Percentiles rank a stretch among this genome's conserved stretches.
Conservation (phyloP, 331 rosid genomes). For the Malus hybrid region DNA sequence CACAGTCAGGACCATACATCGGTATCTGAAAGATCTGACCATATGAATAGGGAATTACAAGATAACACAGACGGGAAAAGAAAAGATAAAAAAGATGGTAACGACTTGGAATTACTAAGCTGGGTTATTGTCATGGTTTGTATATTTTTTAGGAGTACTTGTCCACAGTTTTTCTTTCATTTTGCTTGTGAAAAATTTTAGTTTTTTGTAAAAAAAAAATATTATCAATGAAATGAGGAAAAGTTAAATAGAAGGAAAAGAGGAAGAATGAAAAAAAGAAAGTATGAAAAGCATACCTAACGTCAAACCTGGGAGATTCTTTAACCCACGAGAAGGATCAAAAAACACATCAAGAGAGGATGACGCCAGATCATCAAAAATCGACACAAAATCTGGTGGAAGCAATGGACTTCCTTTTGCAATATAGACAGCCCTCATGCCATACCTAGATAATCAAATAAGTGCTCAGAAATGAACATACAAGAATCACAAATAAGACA, state of each 20-base stretch:
- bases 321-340: slow-evolving; percentile 78
- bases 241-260: background rate
- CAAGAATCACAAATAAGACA: slow-evolving; percentile 5
- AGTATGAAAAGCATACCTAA: slow-evolving; percentile 47
- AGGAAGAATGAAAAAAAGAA: background rate
- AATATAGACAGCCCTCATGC: slow-evolving; percentile 91
- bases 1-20: background rate
- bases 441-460: slow-evolving; percentile 58
- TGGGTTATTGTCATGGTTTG: background rate
- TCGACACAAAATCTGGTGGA: slow-evolving; percentile 95
- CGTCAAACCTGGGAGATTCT: slow-evolving; percentile 75
- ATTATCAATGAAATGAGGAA: background rate
- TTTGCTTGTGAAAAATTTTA: background rate
- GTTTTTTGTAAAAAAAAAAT: too few relatives aligned
- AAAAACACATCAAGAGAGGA: slow-evolving; percentile 95
- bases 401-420: slow-evolving; percentile 96
- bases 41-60: background rate
- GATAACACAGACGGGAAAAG: background rate
- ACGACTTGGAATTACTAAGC: too few relatives aligned
- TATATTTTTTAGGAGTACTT: background rate
- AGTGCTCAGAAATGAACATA: slow-evolving; percentile 20
- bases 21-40: background rate
- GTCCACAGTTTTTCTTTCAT: background rate
- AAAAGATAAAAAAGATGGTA: background rate
- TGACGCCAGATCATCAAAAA: slow-evolving; percentile 89